phyloP scores from a whole-genome alignment of 208 protist species.

The Leishmania aethiopica region DNA sequence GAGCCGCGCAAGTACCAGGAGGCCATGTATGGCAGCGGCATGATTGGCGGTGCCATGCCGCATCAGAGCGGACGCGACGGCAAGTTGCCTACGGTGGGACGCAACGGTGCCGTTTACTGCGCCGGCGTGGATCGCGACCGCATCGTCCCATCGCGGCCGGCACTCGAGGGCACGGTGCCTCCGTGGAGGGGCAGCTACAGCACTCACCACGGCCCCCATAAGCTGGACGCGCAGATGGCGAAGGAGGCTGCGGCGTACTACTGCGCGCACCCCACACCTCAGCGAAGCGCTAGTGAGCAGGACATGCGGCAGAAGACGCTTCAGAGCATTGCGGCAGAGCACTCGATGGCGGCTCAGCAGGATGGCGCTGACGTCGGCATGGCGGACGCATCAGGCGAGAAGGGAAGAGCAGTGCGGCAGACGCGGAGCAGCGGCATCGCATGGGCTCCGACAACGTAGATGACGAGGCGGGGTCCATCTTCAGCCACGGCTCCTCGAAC shows the following conservation, averaged over 20 bases:
- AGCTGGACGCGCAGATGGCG: constrained; percentile 15
- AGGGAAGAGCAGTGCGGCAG: neutral
- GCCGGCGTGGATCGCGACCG: constrained; percentile 86
- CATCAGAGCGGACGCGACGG: constrained; percentile 39
- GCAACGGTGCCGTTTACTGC: constrained; percentile 56
- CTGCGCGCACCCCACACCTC: constrained; percentile 13
- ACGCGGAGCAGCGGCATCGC: neutral
- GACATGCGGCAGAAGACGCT: constrained; percentile 17
- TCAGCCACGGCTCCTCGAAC: constrained; percentile 80
- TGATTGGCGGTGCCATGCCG: constrained; percentile 50
- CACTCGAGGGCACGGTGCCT: constrained; percentile 29
- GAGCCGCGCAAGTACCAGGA: constrained; percentile 37
- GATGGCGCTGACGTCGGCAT: neutral
- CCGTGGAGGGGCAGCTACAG: constrained; percentile 78
- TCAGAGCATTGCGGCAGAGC: constrained; percentile 18
- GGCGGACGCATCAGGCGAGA: neutral
- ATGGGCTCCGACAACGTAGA: neutral
- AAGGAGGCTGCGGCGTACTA: constrained; percentile 35
- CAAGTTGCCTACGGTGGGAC: constrained; percentile 47
- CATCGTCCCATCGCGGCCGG: constrained; percentile 56
- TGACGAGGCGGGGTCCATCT: constrained; percentile 54
- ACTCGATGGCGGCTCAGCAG: constrained; percentile 8
- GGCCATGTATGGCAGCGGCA: constrained; percentile 29
- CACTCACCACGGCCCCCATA: constrained; percentile 37
- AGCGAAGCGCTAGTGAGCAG: constrained; percentile 11